These are phyloP conservation scores for Penicillium olsonii DNA, from an alignment of 2,329 filamentous ascomycete genomes.

Conservation along the genomic window DNA sequence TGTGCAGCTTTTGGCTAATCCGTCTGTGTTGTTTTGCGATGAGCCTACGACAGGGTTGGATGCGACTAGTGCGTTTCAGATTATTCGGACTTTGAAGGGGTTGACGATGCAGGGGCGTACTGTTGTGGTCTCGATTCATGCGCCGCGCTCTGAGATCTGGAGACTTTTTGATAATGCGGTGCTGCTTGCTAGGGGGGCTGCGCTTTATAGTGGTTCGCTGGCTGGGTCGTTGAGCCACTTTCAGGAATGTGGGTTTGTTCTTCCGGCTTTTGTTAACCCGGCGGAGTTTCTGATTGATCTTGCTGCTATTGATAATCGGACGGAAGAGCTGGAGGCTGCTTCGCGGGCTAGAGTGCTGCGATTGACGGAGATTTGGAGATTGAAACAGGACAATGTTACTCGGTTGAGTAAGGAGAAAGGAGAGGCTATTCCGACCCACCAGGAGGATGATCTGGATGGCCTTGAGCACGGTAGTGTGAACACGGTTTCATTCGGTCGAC, in stretches of 20 bases:
- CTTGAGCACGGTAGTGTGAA: constrained; percentile 24
- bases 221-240: constrained; percentile 66
- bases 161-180: constrained; percentile 72
- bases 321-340: constrained; percentile 63
- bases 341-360: constrained; percentile 62
- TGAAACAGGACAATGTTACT: background rate
- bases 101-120: constrained; percentile 70
- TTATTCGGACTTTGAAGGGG: constrained; percentile 68
- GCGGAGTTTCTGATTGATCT: constrained; percentile 76
- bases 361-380: constrained; percentile 63
- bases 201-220: constrained; percentile 66
- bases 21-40: constrained; percentile 74
- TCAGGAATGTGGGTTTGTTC: constrained; percentile 56
- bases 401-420: background rate
- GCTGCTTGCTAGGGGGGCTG: constrained; percentile 66
- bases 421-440: background rate
- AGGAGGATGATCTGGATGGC: background rate
- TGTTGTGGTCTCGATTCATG: constrained; percentile 73
- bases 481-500: constrained; percentile 61
- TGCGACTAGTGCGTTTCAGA: constrained; percentile 73
- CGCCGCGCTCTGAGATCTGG: constrained; percentile 79
- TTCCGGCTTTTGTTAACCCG: constrained; percentile 74
- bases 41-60: constrained; percentile 75
- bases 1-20: constrained; percentile 76
- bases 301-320: constrained; percentile 72